Evolutionary conservation across 2,329 filamentous ascomycete species (phyloP).

Genomic region (Claviceps pazoutovae): DNA sequence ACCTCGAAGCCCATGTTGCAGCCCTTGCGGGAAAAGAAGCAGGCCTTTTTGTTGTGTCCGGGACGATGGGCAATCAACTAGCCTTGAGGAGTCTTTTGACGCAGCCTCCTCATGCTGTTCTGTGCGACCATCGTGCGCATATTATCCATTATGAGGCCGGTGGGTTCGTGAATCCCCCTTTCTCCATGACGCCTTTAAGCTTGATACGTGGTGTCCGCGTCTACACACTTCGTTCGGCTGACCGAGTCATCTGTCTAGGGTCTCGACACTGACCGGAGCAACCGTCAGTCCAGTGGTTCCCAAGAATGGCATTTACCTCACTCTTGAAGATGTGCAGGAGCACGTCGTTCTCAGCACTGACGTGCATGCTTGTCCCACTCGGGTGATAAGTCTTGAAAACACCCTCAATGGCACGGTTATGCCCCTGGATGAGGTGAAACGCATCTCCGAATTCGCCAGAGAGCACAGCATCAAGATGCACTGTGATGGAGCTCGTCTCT

Average conservation of each 20-base stretch:
- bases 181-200: background rate
- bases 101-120: slow-evolving; percentile 65
- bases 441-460: slow-evolving; percentile 58
- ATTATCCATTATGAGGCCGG: slow-evolving; percentile 56
- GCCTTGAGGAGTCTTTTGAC: slow-evolving; percentile 63
- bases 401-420: slow-evolving; percentile 69
- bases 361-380: slow-evolving; percentile 66
- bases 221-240: background rate
- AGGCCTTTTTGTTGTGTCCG: slow-evolving; percentile 69
- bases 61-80: slow-evolving; percentile 91
- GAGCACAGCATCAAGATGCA: slow-evolving; percentile 54
- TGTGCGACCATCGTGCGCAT: slow-evolving; percentile 69
- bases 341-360: slow-evolving; percentile 52
- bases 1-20: slow-evolving; percentile 63
- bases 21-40: slow-evolving; percentile 60
- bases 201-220: background rate
- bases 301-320: slow-evolving; percentile 57
- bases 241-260: slow-evolving; percentile 30
- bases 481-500: slow-evolving; percentile 66
- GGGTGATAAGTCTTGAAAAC: slow-evolving; percentile 73
- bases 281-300: slow-evolving; percentile 53
- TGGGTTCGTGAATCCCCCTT: slow-evolving; percentile 27
- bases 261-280: slow-evolving; percentile 58
- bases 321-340: slow-evolving; percentile 59
- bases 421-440: slow-evolving; percentile 55